Base-by-base conservation (phyloP, 2,329 filamentous ascomycete genomes). In the Sphaerulina musiva region DNA sequence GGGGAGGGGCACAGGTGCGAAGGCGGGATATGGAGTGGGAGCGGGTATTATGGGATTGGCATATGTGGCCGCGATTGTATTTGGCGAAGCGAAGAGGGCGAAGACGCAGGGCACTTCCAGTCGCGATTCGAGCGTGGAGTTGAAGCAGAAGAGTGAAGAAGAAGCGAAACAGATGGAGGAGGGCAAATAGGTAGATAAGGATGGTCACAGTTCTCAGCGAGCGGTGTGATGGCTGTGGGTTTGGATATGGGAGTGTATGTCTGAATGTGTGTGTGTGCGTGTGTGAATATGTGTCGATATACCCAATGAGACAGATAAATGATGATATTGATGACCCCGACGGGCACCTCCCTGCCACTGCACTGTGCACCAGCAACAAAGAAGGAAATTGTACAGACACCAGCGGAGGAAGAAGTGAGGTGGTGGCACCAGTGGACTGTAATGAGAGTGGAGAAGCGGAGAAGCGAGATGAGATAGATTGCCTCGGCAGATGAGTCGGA, bases 1-100 rank as follows among this genome's bases (percentile, higher is more conserved):
- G 1, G 70, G 74, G 1, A 52, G 70, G 69, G 42, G 63, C 58
- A 43, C 17, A 39, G 58, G 57, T 14, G 42, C 47, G 14, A 57
- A 58, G 32, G 76, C 79, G 54, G 76, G 72, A 1, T 80, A 80
- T 59, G 70, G 70, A 6, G 73, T 79, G 4, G 63, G 79, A 48
- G 76, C 76, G 31, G 78, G 69, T 2, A 47, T 80, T 9, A 69
- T 81, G 51, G 77, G 70, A 11, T 31, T 74, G 6, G 55, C 68
- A 3, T 79, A 78, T 60, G 52, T 75, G 5, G 60, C 55, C 17
- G 57, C 60, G 1, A 65, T 68, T 45, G 48, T 67, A 7, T 62
- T 61, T 38, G 66, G 66, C 7, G 68, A 70, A 56, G 50, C 46
- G 39, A 56, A 56, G 49, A 53, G 53, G 46, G 29, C 63, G 14